A percentile compares a stretch with the other conserved stretches of the same genome.
Conservation (phyloP, 169 alveolate genomes). For the Plasmodium cynomolgi region DNA sequence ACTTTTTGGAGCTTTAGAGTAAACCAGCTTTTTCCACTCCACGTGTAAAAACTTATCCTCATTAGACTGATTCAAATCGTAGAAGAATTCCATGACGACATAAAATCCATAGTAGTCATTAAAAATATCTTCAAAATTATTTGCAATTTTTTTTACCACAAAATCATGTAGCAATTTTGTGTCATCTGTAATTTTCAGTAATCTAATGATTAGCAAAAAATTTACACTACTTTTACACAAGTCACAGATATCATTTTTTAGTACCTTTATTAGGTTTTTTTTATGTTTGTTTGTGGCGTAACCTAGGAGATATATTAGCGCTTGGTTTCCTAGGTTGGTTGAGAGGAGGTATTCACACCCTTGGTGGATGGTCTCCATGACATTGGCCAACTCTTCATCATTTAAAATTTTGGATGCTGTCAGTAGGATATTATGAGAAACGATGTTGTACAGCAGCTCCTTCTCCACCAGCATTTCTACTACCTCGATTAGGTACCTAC, state of each 20-base stretch:
- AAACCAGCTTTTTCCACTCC: conserved; percentile 49
- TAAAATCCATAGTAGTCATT: conserved; percentile 72
- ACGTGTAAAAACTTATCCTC: conserved; percentile 43
- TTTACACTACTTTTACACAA: conserved; percentile 69
- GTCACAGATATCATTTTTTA: conserved; percentile 49
- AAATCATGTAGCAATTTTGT: conserved; percentile 52
- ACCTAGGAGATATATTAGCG: conserved; percentile 58
- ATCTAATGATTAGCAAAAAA: conserved; percentile 50
- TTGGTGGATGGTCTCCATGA: conserved; percentile 69
- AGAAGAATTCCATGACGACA: conserved; percentile 64
- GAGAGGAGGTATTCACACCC: conserved; percentile 74
- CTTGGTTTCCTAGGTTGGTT: conserved; percentile 59
- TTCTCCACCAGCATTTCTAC: conserved; percentile 63
- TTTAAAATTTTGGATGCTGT: conserved; percentile 26
- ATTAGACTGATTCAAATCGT: conserved; percentile 18
- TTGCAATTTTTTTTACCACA: conserved; percentile 56
- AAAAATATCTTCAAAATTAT: conserved; percentile 38
- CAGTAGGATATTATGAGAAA: conserved; percentile 31
- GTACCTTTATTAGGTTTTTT: conserved; percentile 50
- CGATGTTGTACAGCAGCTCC: conserved; percentile 55
- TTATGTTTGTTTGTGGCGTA: conserved; percentile 73
- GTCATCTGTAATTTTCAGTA: conserved; percentile 71
- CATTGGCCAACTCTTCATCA: conserved; percentile 27
- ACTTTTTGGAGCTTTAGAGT: conserved; percentile 48
- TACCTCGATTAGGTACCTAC: conserved; percentile 30